Evolutionary conservation across 192 early-diverging fungal species (phyloP).

Genomic region (Coemansia sp.): DNA sequence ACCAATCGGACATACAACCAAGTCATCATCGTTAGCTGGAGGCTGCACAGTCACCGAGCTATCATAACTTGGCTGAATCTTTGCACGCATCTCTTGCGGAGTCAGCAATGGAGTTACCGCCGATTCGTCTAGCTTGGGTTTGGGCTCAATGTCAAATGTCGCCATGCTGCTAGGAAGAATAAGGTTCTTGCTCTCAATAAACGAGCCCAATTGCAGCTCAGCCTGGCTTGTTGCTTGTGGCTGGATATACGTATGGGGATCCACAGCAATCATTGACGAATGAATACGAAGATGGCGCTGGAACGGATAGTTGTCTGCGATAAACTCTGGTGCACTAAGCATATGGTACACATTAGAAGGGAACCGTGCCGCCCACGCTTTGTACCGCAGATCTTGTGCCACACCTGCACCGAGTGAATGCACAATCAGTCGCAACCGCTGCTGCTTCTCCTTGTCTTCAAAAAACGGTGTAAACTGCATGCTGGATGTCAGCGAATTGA

Average conservation of each 20-base stretch:
- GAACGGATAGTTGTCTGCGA: slow-evolving; percentile 66
- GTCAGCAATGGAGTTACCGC: slow-evolving; percentile 23
- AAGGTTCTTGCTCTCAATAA: slow-evolving; percentile 13
- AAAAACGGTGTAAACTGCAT: slow-evolving; percentile 52
- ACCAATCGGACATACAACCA: slow-evolving; percentile 71
- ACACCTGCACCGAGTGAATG: slow-evolving; percentile 70
- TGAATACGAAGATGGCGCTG: slow-evolving; percentile 62
- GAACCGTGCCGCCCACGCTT: slow-evolving; percentile 72
- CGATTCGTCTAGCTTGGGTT: slow-evolving; percentile 52
- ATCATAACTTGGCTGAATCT: background rate
- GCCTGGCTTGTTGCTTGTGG: slow-evolving; percentile 62
- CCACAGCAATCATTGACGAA: slow-evolving; percentile 63
- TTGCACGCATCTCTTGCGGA: slow-evolving; percentile 26
- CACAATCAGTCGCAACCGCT: slow-evolving; percentile 53
- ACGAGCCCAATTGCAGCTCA: slow-evolving; percentile 24
- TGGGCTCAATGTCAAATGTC: slow-evolving; percentile 64
- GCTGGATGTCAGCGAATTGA: slow-evolving; percentile 48
- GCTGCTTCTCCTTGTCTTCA: slow-evolving; percentile 21
- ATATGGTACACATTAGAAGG: slow-evolving; percentile 73
- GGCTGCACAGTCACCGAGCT: background rate
- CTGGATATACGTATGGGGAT: slow-evolving; percentile 65
- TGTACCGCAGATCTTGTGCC: slow-evolving; percentile 62
- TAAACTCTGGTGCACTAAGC: slow-evolving; percentile 63
- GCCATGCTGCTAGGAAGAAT: slow-evolving; percentile 39
- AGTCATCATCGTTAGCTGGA: slow-evolving; percentile 8